These are phyloP conservation scores for Globisporangium polare DNA, from an alignment of 352 stramenopile species.

Conservation along the genomic window DNA sequence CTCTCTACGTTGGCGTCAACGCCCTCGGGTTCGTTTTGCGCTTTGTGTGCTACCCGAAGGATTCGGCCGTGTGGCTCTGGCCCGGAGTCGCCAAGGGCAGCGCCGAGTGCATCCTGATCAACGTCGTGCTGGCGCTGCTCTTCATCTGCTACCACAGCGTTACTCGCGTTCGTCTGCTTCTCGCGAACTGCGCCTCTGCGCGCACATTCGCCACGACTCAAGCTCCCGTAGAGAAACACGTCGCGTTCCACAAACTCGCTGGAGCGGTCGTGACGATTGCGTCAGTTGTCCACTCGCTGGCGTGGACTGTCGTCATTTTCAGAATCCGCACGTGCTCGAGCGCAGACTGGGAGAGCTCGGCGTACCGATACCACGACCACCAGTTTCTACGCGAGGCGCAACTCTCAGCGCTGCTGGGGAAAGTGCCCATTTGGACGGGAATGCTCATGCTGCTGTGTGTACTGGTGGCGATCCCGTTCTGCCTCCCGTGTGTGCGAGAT, in stretches of 20 bases:
- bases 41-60: conserved; percentile 22
- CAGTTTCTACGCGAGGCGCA: conserved; percentile 17
- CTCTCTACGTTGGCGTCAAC: conserved; percentile 27
- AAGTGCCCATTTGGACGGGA: conserved; percentile 41
- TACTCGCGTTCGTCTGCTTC: conserved; percentile 13
- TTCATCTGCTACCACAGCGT: conserved; percentile 31
- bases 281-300: conserved; percentile 30
- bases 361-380: conserved; percentile 18
- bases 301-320: conserved; percentile 29
- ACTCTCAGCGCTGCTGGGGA: conserved; percentile 6
- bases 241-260: conserved; percentile 33
- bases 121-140: conserved; percentile 26
- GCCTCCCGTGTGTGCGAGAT: conserved; percentile 14
- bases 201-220: not conserved
- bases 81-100: conserved; percentile 37
- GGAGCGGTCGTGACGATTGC: conserved; percentile 24
- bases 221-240: conserved; percentile 28
- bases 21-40: conserved; percentile 19
- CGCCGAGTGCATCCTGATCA: conserved; percentile 38
- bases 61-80: conserved; percentile 22
- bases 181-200: not conserved
- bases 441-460: conserved; percentile 29
- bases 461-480: conserved; percentile 23
- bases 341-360: conserved; percentile 20
- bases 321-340: conserved; percentile 11